phyloP scores from a whole-genome alignment of 768 basidiomycete species.

The Mycena galopus region DNA sequence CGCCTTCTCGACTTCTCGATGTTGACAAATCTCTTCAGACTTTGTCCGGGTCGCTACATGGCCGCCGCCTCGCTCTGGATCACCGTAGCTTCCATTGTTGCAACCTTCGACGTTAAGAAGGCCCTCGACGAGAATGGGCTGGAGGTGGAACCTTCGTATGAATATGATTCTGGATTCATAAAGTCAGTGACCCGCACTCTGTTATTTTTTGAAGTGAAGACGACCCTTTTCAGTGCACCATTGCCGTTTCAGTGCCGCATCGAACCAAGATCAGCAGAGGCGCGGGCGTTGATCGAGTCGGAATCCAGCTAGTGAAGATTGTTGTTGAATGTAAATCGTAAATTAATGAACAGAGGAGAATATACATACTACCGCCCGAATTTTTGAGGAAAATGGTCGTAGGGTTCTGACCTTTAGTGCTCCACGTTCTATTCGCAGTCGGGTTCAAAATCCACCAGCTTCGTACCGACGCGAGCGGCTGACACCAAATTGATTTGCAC shows the following conservation, averaged over 20 bases:
- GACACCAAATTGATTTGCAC: no score
- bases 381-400: no score
- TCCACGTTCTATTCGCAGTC: no score
- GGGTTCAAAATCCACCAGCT: no score
- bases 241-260: neutral
- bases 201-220: neutral
- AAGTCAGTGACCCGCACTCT: neutral
- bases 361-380: no score
- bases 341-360: no score
- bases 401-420: no score
- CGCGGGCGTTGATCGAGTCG: neutral
- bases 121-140: neutral
- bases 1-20: neutral
- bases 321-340: no score
- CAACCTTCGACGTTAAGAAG: neutral
- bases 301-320: no score
- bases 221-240: neutral
- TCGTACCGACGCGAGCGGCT: no score
- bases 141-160: neutral
- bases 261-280: neutral
- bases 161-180: neutral
- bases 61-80: neutral
- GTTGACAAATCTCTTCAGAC: neutral
- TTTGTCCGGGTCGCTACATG: neutral
- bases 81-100: neutral